Conservation (phyloP, 192 early-diverging fungal genomes). For the Coemansia sp. region DNA sequence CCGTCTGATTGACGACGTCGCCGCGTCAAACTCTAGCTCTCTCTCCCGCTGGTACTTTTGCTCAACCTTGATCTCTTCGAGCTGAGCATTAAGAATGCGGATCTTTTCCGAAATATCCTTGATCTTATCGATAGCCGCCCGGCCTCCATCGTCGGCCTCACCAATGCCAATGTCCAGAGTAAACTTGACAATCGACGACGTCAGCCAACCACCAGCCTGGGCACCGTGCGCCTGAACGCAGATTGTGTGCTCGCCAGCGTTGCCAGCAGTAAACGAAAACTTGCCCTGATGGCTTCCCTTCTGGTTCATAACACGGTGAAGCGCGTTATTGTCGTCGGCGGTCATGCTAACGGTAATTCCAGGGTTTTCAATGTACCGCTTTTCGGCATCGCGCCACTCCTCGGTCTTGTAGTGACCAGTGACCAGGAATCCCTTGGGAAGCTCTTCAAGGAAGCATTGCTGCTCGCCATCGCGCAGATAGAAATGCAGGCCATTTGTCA, state of each 20-base stretch:
- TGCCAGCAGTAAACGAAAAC: conserved; percentile 88
- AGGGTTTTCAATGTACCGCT: conserved; percentile 62
- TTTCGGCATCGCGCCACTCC: conserved; percentile 66
- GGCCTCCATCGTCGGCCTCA: conserved; percentile 57
- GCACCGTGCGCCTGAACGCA: conserved; percentile 71
- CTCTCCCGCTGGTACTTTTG: conserved; percentile 87
- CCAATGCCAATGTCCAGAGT: conserved; percentile 69
- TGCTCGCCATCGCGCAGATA: conserved; percentile 85
- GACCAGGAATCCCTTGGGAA: conserved; percentile 84
- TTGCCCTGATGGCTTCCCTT: conserved; percentile 69
- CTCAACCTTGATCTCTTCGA: conserved; percentile 81
- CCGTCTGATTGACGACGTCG: conserved; percentile 79
- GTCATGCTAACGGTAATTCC: conserved; percentile 65
- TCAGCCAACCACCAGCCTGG: conserved; percentile 67
- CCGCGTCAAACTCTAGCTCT: conserved; percentile 86
- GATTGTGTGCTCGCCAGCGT: conserved; percentile 86
- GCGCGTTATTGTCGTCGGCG: conserved; percentile 61
- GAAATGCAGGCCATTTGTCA: conserved; percentile 73
- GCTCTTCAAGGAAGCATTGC: conserved; percentile 93
- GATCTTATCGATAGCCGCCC: conserved; percentile 48
- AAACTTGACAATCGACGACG: conserved; percentile 49
- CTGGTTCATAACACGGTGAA: conserved; percentile 68
- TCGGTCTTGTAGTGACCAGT: conserved; percentile 82
- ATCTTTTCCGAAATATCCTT: conserved; percentile 68
- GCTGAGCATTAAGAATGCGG: conserved; percentile 77